These are phyloP conservation scores for Coemansia sp. DNA, from an alignment of 192 early-diverging fungal genomes.

Conservation along the genomic window DNA sequence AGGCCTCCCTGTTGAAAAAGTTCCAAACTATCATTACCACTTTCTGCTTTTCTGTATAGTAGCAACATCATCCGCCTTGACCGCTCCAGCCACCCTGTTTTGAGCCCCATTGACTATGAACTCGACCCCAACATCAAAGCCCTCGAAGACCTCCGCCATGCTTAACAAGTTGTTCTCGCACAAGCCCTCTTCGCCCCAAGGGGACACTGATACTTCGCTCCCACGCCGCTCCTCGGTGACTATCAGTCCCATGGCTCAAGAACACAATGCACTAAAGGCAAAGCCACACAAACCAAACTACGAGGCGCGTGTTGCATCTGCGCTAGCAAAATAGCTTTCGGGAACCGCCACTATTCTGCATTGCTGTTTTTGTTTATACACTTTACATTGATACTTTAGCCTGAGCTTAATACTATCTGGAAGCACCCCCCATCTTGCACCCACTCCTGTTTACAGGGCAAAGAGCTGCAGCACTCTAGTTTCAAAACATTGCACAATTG, in stretches of 20 bases:
- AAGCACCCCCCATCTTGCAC: not conserved
- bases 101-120: not conserved
- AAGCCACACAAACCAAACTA: slow-evolving; percentile 13
- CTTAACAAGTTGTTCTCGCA: not conserved
- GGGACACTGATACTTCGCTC: not conserved
- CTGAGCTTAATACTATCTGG: not conserved
- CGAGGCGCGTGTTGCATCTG: slow-evolving; percentile 17
- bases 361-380: not conserved
- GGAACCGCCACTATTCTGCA: not conserved
- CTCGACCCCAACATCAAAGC: not conserved
- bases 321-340: slow-evolving; percentile 13
- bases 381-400: not conserved
- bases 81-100: not conserved
- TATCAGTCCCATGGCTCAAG: not conserved
- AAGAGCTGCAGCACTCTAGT: not conserved
- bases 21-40: not conserved
- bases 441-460: not conserved
- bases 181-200: slow-evolving; percentile 4
- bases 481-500: not conserved
- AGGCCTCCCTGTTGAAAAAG: not conserved
- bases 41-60: not conserved
- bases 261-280: not conserved
- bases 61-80: not conserved
- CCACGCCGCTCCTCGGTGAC: slow-evolving; percentile 17
- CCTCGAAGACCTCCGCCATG: not conserved